These are phyloP conservation scores for Colletotrichum australisinense DNA, from an alignment of 2,329 filamentous ascomycete genomes.

Conservation along the genomic window DNA sequence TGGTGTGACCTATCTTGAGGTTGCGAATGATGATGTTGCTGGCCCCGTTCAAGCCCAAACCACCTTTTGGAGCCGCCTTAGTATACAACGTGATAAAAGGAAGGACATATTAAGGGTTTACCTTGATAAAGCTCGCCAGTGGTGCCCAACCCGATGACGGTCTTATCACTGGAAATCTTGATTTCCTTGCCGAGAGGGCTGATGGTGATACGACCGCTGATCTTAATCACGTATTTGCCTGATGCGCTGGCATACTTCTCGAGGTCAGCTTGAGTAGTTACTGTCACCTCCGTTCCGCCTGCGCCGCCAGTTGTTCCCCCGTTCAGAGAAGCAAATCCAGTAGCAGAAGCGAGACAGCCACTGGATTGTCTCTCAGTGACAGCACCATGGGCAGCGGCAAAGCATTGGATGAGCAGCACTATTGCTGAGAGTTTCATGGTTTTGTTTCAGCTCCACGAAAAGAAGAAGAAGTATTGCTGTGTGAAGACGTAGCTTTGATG, in stretches of 20 bases:
- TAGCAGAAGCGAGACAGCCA: slow-evolving; percentile 32
- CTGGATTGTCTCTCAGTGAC: neutral
- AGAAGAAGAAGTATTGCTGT: neutral
- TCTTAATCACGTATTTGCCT: slow-evolving; percentile 41
- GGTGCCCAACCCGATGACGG: slow-evolving; percentile 37
- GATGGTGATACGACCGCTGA: slow-evolving; percentile 39
- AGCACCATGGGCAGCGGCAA: neutral
- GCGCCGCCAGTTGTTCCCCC: slow-evolving; percentile 40
- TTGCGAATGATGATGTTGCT: slow-evolving; percentile 39
- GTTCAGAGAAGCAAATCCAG: slow-evolving; percentile 41
- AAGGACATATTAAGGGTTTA: neutral
- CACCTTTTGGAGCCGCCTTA: slow-evolving; percentile 6
- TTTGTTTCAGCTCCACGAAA: neutral
- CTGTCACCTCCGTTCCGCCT: slow-evolving; percentile 37
- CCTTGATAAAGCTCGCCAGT: slow-evolving; percentile 30
- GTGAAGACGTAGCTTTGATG: too few relatives aligned
- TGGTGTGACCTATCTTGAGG: slow-evolving; percentile 33
- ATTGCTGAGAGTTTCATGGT: neutral
- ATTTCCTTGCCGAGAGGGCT: slow-evolving; percentile 39
- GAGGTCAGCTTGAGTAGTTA: slow-evolving; percentile 38
- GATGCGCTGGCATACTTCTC: slow-evolving; percentile 38
- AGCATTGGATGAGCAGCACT: neutral
- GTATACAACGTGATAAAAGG: neutral
- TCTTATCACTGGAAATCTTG: slow-evolving; percentile 38
- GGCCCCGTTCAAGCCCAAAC: slow-evolving; percentile 31